Percentiles rank a stretch among this genome's conserved stretches.
Evolutionary conservation across 106 monocot genomes (phyloP).

Genomic region (Ottelia alismoides): DNA sequence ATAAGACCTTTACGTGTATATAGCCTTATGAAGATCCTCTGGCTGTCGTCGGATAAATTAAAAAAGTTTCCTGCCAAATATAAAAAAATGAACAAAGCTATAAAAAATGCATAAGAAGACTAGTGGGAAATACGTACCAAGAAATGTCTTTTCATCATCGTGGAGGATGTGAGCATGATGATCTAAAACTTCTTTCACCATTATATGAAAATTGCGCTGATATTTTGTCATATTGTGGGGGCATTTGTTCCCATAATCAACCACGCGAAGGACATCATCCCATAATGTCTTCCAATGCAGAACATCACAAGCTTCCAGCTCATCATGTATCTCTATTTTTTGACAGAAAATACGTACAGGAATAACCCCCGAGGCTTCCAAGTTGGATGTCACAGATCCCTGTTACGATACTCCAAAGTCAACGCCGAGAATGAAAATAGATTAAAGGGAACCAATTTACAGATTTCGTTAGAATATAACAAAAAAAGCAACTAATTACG

Average conservation of each 20-base stretch:
- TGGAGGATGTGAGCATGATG: conserved; percentile 52
- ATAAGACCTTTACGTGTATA: conserved; percentile 88
- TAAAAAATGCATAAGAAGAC: background rate
- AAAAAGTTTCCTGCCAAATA: conserved; percentile 54
- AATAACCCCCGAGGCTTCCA: conserved; percentile 38
- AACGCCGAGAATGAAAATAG: conserved; percentile 1
- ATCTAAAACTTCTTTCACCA: conserved; percentile 69
- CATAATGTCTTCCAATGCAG: conserved; percentile 31
- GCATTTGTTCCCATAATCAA: conserved; percentile 24
- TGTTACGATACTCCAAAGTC: conserved; percentile 27
- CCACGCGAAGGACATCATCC: conserved; percentile 28
- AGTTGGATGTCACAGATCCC: conserved; percentile 53
- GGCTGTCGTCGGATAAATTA: conserved; percentile 56
- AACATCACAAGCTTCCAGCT: conserved; percentile 9
- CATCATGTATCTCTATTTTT: conserved; percentile 8
- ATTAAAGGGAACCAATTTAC: background rate
- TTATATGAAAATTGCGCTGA: conserved; percentile 69
- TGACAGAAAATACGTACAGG: conserved; percentile 49
- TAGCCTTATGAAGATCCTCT: conserved; percentile 73
- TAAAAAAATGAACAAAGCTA: background rate
- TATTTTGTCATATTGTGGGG: conserved; percentile 31
- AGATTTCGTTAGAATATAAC: background rate
- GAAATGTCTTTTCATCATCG: conserved; percentile 43
- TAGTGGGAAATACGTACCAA: conserved; percentile 36
- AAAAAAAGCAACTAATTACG: background rate